Conservation (phyloP, 345 rosid genomes). For the Citrus hindsii region DNA sequence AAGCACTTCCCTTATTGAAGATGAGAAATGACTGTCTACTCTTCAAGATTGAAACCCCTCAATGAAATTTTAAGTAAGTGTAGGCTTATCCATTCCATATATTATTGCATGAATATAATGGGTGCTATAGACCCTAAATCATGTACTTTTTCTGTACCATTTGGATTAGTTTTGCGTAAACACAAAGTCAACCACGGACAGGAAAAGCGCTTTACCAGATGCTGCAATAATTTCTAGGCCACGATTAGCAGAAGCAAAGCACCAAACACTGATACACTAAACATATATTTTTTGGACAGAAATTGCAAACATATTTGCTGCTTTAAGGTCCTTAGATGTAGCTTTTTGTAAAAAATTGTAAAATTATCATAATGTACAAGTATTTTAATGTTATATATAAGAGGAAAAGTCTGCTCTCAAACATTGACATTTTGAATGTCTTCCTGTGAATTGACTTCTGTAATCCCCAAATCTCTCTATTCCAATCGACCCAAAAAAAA, state of each 20-base stretch:
- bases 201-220: neutral
- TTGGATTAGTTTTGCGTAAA: neutral
- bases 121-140: neutral
- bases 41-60: neutral
- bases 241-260: neutral
- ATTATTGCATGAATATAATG: neutral
- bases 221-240: neutral
- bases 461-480: no score
- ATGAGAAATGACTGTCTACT: slow-evolving; percentile 10
- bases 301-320: neutral
- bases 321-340: no score
- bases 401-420: neutral
- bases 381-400: neutral
- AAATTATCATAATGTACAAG: neutral
- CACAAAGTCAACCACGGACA: neutral
- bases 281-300: neutral
- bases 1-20: slow-evolving; percentile 14
- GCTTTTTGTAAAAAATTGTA: neutral
- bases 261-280: neutral
- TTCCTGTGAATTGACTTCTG: no score
- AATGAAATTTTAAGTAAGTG: neutral
- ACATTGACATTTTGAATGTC: no score
- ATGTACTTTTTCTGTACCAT: slow-evolving; percentile 28
- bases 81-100: neutral
- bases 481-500: no score